phyloP scores from a whole-genome alignment of 2,329 filamentous ascomycete genomes.

The Penicillium expansum region DNA sequence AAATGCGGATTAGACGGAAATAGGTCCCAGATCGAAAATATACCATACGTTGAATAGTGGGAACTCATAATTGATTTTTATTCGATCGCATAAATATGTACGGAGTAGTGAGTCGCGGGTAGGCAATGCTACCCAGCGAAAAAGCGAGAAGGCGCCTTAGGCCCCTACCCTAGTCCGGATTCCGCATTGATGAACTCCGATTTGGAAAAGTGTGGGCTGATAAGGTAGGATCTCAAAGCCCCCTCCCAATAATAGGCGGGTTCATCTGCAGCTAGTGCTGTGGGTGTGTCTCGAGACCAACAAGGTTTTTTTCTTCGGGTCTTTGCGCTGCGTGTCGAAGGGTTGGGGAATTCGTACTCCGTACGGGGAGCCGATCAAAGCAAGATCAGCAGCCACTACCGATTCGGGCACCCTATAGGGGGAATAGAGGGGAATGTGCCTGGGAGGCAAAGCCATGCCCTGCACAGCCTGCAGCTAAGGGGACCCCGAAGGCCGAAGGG shows the following conservation, averaged over 20 bases:
- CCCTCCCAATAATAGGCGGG: slow-evolving; percentile 13
- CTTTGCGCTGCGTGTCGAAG: slow-evolving; percentile 9
- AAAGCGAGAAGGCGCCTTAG: background rate
- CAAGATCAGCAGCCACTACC: slow-evolving; percentile 24
- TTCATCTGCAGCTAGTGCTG: slow-evolving; percentile 10
- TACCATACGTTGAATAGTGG: slow-evolving; percentile 3
- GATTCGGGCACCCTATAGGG: slow-evolving; percentile 15
- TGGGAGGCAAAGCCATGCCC: slow-evolving; percentile 9
- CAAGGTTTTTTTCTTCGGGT: slow-evolving; percentile 6
- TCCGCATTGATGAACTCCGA: slow-evolving; percentile 10
- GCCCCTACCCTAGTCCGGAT: slow-evolving; percentile 10
- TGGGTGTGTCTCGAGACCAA: slow-evolving; percentile 12
- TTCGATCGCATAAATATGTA: background rate
- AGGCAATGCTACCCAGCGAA: slow-evolving; percentile 12
- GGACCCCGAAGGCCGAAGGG: slow-evolving; percentile 6
- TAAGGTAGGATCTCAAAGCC: slow-evolving; percentile 15
- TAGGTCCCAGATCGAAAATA: slow-evolving; percentile 4
- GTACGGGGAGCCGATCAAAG: slow-evolving; percentile 15
- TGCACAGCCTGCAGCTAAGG: slow-evolving; percentile 14
- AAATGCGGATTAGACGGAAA: background rate
- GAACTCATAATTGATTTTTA: background rate
- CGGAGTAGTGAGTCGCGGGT: slow-evolving; percentile 11
- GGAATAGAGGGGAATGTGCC: slow-evolving; percentile 14
- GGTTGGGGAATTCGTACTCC: slow-evolving; percentile 12
- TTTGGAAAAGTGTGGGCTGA: slow-evolving; percentile 6